phyloP scores from a whole-genome alignment of 495 filamentous ascomycete genomes.

The Hyaloscypha variabilis region DNA sequence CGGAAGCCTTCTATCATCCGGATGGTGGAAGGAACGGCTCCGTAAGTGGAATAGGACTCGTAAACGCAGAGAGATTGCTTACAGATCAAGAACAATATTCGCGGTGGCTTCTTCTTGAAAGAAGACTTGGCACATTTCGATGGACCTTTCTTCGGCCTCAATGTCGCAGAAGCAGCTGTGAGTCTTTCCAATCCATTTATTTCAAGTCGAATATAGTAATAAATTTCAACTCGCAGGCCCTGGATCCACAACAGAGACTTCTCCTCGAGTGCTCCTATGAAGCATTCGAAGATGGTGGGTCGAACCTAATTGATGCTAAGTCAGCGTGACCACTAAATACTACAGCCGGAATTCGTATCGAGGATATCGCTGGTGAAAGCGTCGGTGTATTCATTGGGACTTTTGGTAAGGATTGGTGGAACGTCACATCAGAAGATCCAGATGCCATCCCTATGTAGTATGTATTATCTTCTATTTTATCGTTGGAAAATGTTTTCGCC shows the following conservation, averaged over 20 bases:
- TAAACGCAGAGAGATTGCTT: background rate
- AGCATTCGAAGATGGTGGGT: slow-evolving; percentile 45
- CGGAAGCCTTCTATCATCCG: slow-evolving; percentile 44
- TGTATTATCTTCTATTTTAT: slow-evolving; percentile 2
- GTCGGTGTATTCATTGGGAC: slow-evolving; percentile 49
- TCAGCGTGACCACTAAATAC: background rate
- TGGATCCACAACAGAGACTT: slow-evolving; percentile 59
- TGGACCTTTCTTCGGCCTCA: slow-evolving; percentile 61
- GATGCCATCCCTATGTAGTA: slow-evolving; percentile 40
- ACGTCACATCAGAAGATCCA: slow-evolving; percentile 41
- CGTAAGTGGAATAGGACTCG: slow-evolving; percentile 24
- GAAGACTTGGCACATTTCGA: slow-evolving; percentile 59
- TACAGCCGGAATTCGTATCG: slow-evolving; percentile 47
- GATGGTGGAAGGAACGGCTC: slow-evolving; percentile 49
- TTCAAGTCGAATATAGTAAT: background rate
- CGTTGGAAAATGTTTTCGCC: background rate
- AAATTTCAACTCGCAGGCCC: background rate
- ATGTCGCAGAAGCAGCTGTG: slow-evolving; percentile 55
- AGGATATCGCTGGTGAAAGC: slow-evolving; percentile 39
- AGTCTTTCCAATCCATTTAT: slow-evolving; percentile 20
- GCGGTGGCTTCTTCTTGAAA: slow-evolving; percentile 46
- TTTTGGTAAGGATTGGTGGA: slow-evolving; percentile 30
- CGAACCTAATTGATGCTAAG: background rate
- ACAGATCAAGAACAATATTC: background rate
- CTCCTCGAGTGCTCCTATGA: slow-evolving; percentile 59